Evolutionary conservation across 345 rosid species (phyloP).

Genomic region (Toxicodendron radicans): DNA sequence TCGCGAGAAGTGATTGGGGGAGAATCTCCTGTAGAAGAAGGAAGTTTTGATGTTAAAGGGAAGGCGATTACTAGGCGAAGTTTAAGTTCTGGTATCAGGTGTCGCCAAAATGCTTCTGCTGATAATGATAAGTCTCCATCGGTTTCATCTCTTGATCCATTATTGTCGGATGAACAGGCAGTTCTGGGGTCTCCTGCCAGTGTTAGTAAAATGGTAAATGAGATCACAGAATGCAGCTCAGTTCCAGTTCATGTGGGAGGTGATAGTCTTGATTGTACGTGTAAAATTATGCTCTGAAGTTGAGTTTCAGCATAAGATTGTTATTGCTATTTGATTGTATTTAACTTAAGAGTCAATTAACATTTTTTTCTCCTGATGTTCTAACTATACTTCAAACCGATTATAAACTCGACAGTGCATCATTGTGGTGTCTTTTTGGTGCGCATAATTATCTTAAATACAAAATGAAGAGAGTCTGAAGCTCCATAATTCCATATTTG

Average conservation of each 20-base stretch:
- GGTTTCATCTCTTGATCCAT: slow-evolving; percentile 39
- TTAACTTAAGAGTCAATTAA: neutral
- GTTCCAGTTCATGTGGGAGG: slow-evolving; percentile 24
- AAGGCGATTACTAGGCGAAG: slow-evolving; percentile 33
- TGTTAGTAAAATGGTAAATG: slow-evolving; percentile 25
- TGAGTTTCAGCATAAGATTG: slow-evolving; percentile 9
- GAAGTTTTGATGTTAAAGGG: slow-evolving; percentile 32
- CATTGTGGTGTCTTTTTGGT: neutral
- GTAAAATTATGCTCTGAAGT: neutral
- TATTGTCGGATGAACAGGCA: slow-evolving; percentile 17
- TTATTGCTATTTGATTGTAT: neutral
- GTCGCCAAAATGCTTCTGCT: slow-evolving; percentile 32
- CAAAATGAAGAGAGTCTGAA: slow-evolving; percentile 2
- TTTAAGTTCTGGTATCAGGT: slow-evolving; percentile 41
- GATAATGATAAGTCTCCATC: slow-evolving; percentile 30
- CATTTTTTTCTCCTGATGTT: neutral
- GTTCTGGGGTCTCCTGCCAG: slow-evolving; percentile 34
- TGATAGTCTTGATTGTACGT: slow-evolving; percentile 24
- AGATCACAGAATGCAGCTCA: slow-evolving; percentile 22
- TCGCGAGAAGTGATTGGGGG: neutral
- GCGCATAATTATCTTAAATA: neutral
- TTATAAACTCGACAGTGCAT: neutral
- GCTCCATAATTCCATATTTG: neutral
- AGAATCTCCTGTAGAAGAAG: slow-evolving; percentile 29
- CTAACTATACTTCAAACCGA: neutral